A percentile compares a stretch with the other conserved stretches of the same genome.
phyloP scores from a whole-genome alignment of 2,329 filamentous ascomycete species.

The Hypoxylon sp. region DNA sequence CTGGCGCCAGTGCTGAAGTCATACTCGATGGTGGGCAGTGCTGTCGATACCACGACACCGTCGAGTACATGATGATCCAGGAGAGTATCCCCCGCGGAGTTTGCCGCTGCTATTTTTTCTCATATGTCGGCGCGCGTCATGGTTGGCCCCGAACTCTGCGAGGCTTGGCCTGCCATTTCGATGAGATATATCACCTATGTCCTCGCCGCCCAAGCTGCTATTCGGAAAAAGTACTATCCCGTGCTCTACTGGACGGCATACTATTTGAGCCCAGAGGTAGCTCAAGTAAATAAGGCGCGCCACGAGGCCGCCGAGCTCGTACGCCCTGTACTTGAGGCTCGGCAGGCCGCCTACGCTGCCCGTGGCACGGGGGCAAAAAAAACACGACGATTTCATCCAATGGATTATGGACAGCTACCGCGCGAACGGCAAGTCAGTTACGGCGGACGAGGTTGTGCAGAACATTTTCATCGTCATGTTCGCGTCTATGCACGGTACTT shows the following conservation, averaged over 20 bases:
- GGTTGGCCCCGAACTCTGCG: conserved; percentile 44
- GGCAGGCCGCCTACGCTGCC: conserved; percentile 28
- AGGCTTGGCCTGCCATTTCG: conserved; percentile 39
- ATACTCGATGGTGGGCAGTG: too few relatives aligned
- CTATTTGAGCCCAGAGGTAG: conserved; percentile 43
- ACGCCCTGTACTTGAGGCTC: conserved; percentile 43
- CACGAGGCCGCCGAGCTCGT: conserved; percentile 41
- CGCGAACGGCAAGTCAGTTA: conserved; percentile 38
- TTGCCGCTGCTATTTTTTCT: neutral
- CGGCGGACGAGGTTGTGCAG: conserved; percentile 37
- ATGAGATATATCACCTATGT: conserved; percentile 40
- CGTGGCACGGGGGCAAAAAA: conserved; percentile 18
- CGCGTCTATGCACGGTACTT: conserved; percentile 43
- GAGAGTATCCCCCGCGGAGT: too few relatives aligned
- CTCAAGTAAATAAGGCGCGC: conserved; percentile 31
- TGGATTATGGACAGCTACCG: conserved; percentile 45
- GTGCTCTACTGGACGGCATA: conserved; percentile 43
- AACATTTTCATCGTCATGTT: conserved; percentile 46
- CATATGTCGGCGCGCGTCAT: conserved; percentile 46
- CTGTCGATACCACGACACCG: too few relatives aligned
- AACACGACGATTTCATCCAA: conserved; percentile 44
- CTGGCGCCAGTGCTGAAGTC: too few relatives aligned
- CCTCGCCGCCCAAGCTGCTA: conserved; percentile 38
- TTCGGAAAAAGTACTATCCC: conserved; percentile 40
- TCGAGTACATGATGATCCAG: too few relatives aligned